These are phyloP conservation scores for Medicago arabica DNA, from an alignment of 306 rosid genomes.

Conservation along the genomic window DNA sequence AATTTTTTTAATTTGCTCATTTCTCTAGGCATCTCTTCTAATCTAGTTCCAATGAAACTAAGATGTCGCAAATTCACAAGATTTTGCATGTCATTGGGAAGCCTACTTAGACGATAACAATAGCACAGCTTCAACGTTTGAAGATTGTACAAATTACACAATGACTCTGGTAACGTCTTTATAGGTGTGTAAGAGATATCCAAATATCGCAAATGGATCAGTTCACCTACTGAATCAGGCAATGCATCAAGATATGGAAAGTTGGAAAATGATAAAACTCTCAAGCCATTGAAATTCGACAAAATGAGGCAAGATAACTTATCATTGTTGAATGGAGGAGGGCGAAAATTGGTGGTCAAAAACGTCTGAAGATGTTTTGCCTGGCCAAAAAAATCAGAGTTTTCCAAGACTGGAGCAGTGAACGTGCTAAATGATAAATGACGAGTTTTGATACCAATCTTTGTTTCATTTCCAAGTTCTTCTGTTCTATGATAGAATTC, in stretches of 20 bases:
- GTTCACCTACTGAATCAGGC: not conserved
- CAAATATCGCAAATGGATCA: not conserved
- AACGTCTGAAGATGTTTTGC: not conserved
- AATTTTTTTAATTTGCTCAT: not conserved
- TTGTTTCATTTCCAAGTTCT: not conserved
- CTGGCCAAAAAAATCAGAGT: not conserved
- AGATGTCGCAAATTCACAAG: not conserved
- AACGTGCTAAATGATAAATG: not conserved
- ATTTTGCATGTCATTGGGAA: constrained; percentile 13
- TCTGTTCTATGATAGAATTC: not conserved
- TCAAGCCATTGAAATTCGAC: not conserved
- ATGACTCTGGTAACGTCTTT: not conserved
- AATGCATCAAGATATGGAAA: not conserved
- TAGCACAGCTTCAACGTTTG: not conserved
- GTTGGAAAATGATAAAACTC: not conserved
- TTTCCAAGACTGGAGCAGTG: not conserved
- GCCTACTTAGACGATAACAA: rapidly evolving
- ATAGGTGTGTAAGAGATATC: not conserved
- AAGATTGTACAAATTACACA: not conserved
- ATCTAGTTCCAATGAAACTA: rapidly evolving
- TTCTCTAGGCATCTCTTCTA: not conserved
- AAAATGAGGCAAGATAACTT: not conserved
- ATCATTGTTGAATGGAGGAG: not conserved
- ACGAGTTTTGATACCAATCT: not conserved
- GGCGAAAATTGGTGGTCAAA: not conserved